Evolutionary conservation across 495 filamentous ascomycete species (phyloP), one percentile per base, ranked within the genome.

Genomic region (Acidiella bohemica): DNA sequence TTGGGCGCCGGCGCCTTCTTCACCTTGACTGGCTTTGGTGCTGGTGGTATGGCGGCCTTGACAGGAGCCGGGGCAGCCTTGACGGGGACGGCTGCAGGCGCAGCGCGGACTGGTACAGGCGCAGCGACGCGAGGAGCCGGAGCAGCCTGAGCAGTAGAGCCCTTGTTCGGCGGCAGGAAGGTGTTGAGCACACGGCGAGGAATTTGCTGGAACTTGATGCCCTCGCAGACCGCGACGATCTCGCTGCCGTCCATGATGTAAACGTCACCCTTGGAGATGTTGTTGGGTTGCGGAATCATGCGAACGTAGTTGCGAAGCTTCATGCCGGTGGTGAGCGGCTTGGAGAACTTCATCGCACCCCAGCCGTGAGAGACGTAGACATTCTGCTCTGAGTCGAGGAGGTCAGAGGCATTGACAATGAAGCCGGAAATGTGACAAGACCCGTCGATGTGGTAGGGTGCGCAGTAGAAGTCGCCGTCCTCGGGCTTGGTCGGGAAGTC

Each of bases 391-490:
- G 60, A 60, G 41, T 71, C 67, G 12, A 62, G 41, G 4, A 58
- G 48, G 23, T 70, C 68, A 16, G 59, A 66, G 13, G 51, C 66
- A 45, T 74, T 74, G 53, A 71, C 62, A 26, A 71, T 65, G 51
- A 75, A 73, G 6, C 70, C 70, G 6, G 66, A 60, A 21, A 71
- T 47, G 44, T 75, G 71, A 20, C 49, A 53, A 5, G 71, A 30
- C 25, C 55, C 60, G 49, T 75, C 71, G 41, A 73, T 66, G 57
- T 59, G 67, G 56, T 59, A 65, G 8, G 66, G 66, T 6, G 57
- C 47, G 42, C 48, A 56, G 47, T 52, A 58, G 47, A 65, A 68
- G 13, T 58, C 53, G 32, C 63, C 64, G 34, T 67, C 62, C 21
- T 60, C 53, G 0, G 50, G 46, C 13, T 51, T 59, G 19, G 61